These are phyloP conservation scores for Leccinum imitatum DNA, from an alignment of 768 basidiomycete species.

Conservation along the genomic window DNA sequence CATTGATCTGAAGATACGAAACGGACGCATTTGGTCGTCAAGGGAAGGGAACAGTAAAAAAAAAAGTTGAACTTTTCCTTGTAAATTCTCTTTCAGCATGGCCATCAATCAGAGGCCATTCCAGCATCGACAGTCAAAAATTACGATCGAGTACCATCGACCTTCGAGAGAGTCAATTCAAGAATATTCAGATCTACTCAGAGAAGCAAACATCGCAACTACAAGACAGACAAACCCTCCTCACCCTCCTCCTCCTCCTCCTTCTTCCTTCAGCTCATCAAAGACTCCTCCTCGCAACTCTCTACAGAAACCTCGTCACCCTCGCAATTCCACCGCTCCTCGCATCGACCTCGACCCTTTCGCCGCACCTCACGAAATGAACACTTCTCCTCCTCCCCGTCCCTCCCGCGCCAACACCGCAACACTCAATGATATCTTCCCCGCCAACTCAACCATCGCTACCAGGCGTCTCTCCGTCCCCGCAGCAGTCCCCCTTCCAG, in stretches of 20 bases:
- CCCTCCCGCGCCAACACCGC: constrained; percentile 86
- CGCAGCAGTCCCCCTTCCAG: constrained; percentile 20
- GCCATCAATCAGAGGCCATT: constrained; percentile 46
- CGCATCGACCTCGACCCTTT: constrained; percentile 59
- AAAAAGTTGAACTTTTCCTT: not conserved
- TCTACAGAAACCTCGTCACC: constrained; percentile 57
- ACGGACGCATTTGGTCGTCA: not conserved
- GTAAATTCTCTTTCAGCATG: not conserved
- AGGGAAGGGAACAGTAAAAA: not conserved
- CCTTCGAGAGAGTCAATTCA: constrained; percentile 75
- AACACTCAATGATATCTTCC: constrained; percentile 73
- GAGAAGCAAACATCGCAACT: constrained; percentile 47
- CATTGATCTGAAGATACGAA: not conserved
- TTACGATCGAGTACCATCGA: constrained; percentile 73
- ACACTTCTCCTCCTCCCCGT: constrained; percentile 62
- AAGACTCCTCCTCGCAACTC: constrained; percentile 47
- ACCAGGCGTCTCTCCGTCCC: constrained; percentile 56
- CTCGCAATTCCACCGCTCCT: constrained; percentile 45
- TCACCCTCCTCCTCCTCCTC: constrained; percentile 41
- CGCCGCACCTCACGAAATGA: constrained; percentile 36
- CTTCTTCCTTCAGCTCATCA: constrained; percentile 33
- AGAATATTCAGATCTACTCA: constrained; percentile 73
- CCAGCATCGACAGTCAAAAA: constrained; percentile 54
- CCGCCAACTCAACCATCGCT: constrained; percentile 40
- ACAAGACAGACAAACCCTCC: not conserved